Conservation (phyloP, 768 basidiomycete species). For the Leccinum uliginosum region DNA sequence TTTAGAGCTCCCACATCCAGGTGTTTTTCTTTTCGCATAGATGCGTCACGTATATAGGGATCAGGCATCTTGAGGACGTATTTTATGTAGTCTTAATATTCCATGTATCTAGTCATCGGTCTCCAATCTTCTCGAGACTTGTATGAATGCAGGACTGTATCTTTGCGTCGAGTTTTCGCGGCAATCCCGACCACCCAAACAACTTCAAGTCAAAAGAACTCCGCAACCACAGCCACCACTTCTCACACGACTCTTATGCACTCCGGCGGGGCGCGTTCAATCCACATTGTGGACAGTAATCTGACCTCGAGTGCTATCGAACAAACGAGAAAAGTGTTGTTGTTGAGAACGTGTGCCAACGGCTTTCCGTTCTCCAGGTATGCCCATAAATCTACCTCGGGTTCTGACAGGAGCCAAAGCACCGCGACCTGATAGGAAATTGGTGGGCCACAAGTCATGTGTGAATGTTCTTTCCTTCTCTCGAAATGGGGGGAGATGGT, state of each 20-base stretch:
- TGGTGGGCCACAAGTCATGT: constrained; percentile 53
- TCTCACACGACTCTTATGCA: constrained; percentile 11
- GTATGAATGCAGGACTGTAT: constrained; percentile 21
- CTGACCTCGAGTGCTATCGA: constrained; percentile 23
- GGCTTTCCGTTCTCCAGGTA: constrained; percentile 36
- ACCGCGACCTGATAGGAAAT: constrained; percentile 22
- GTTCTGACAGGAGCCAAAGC: constrained; percentile 2
- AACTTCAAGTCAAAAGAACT: background rate
- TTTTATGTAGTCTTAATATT: constrained; percentile 32
- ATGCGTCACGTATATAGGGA: constrained; percentile 31
- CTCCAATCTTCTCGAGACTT: constrained; percentile 8
- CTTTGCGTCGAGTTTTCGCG: background rate
- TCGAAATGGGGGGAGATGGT: constrained; percentile 52
- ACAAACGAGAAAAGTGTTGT: constrained; percentile 13
- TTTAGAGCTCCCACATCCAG: constrained; percentile 19
- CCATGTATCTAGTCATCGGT: constrained; percentile 24
- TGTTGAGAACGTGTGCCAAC: constrained; percentile 18
- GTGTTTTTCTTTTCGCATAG: constrained; percentile 18
- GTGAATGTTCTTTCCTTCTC: constrained; percentile 64
- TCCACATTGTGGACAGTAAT: constrained; percentile 17
- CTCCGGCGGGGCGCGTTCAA: constrained; percentile 7
- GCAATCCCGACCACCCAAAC: background rate
- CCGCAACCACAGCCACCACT: background rate
- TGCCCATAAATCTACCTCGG: constrained; percentile 3
- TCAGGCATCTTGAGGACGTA: constrained; percentile 34